Base-by-base conservation (phyloP, 148 eudicot species). In the Mesembryanthemum crystallinum region DNA sequence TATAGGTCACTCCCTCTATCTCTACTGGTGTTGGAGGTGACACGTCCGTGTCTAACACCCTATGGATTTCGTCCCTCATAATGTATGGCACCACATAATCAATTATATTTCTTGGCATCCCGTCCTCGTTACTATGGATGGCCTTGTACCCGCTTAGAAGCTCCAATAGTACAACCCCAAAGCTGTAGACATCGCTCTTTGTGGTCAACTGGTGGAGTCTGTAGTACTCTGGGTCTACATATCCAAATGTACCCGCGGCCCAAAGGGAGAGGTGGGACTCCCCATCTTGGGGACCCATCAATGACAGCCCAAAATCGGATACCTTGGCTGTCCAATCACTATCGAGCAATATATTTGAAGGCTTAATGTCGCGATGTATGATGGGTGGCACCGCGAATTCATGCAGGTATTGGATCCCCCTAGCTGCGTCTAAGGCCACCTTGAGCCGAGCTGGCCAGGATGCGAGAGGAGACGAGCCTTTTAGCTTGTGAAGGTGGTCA, bases 331-430 rank as follows among this genome's bases (percentile, higher is more conserved):
- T 85, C 97, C 97, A 92, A 8, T 55, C 75, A 24, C 69, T 74
- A 37, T 94, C 93, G 5, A 94, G 88, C 39, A 94, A 61, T 54
- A 94, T 92, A 85, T 94, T 94, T 10, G 98, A 90, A 0, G 98
- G 86, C 75, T 94, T 94, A 64, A 94, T 92, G 72, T 94, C 98
- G 0, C 98, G 93, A 76, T 94, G 98, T 71, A 94, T 90, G 73
- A 94, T 80, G 0, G 85, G 81, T 8, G 95, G 98, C 52, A 83
- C 88, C 0, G 97, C 97, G 32, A 84, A 92, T 15, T 81, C 84
- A 55, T 94, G 98, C 35, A 94, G 88, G 88, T 94, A 94, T 81
- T 94, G 88, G 58, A 94, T 89, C 49, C 98, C 98, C 60, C 91
- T 64, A 5, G 98, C 98, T 0, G 97, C 93, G n/a, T 92, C 97